Evolutionary conservation across 257 asterid genomes (phyloP).

Genomic region (Lavandula angustifolia): DNA sequence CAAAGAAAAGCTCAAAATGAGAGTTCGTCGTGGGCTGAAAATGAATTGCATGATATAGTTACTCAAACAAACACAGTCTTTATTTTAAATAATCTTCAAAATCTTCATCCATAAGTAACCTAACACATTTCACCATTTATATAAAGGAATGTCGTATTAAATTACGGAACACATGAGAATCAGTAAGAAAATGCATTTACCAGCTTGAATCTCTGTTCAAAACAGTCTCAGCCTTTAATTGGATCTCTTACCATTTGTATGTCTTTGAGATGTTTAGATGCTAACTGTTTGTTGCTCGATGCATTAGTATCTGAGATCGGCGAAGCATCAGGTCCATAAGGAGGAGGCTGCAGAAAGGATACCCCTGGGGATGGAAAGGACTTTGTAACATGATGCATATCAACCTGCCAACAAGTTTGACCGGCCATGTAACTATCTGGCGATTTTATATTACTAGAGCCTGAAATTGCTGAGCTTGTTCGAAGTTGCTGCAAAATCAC

Average conservation of each 20-base stretch:
- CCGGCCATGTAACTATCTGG: constrained; percentile 29
- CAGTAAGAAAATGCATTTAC: neutral
- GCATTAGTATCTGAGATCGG: constrained; percentile 32
- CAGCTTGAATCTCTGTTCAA: neutral
- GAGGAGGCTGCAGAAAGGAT: constrained; percentile 43
- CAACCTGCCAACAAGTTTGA: constrained; percentile 29
- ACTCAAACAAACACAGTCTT: neutral
- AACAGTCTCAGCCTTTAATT: neutral
- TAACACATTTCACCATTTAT: too few species aligned
- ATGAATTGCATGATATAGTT: too few species aligned
- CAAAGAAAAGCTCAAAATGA: neutral
- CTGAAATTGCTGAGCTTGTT: constrained; percentile 11
- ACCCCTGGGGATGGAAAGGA: constrained; percentile 43
- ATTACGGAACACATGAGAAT: neutral
- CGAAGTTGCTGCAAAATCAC: neutral
- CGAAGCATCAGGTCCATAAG: constrained; percentile 35
- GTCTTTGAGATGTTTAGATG: constrained; percentile 37
- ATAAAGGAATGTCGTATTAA: neutral
- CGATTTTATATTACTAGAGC: neutral
- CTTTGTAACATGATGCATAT: constrained; percentile 38
- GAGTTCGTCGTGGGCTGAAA: neutral
- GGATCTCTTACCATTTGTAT: constrained; percentile 46
- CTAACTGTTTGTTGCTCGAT: constrained; percentile 21
- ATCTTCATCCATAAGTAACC: too few species aligned
- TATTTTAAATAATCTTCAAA: too few species aligned